Evolutionary conservation across 768 basidiomycete genomes (phyloP).

Genomic region (Serendipita sp.): DNA sequence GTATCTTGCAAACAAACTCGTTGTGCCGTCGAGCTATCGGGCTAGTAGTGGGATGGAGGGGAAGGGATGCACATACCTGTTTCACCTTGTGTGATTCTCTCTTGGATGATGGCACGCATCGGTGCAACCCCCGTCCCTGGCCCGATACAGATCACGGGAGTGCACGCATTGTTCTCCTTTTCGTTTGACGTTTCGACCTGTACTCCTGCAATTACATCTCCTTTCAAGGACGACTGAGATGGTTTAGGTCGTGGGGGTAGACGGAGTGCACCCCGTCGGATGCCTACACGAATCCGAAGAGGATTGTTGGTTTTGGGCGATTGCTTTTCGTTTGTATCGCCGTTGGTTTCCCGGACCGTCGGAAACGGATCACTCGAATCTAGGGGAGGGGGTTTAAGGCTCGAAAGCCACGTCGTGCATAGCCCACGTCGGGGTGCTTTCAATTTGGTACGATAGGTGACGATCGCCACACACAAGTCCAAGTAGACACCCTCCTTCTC

Average conservation of each 20-base stretch:
- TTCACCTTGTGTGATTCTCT: constrained; percentile 44
- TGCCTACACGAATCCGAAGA: constrained; percentile 36
- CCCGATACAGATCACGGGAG: constrained; percentile 75
- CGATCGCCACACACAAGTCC: constrained; percentile 82
- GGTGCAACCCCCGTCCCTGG: constrained; percentile 94
- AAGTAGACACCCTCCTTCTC: constrained; percentile 38
- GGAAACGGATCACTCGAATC: no score
- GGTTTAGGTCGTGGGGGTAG: constrained; percentile 26
- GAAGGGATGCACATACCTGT: constrained; percentile 26
- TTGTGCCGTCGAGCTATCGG: neutral
- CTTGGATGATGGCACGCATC: constrained; percentile 72
- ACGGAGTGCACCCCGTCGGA: constrained; percentile 48
- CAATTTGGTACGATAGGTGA: constrained; percentile 74
- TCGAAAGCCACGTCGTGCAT: constrained; percentile 65
- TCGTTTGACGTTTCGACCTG: neutral
- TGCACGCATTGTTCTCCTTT: constrained; percentile 21
- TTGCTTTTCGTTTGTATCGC: no score
- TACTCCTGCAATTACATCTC: constrained; percentile 9
- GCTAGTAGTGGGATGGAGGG: neutral
- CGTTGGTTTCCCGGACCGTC: no score
- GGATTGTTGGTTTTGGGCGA: neutral
- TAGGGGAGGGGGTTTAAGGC: constrained; percentile 20
- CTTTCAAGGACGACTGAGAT: constrained; percentile 1
- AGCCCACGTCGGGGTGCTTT: constrained; percentile 66
- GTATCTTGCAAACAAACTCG: no score